These are phyloP conservation scores for Pythium sp. DNA, from an alignment of 352 stramenopile species.

Conservation along the genomic window DNA sequence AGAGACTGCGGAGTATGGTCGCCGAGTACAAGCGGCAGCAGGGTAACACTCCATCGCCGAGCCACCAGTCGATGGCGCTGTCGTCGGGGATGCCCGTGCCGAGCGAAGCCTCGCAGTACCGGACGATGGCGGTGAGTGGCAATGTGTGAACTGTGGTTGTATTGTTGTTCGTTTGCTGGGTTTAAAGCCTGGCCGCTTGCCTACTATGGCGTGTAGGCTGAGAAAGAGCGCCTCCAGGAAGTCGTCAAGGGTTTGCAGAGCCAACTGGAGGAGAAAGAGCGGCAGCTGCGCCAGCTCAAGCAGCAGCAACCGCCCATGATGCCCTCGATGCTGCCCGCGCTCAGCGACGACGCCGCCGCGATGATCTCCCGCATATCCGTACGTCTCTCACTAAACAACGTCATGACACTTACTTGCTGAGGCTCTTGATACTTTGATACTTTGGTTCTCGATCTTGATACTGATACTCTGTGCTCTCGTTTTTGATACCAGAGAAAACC, in stretches of 20 bases:
- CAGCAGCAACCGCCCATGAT: slow-evolving; percentile 6
- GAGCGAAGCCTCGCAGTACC: slow-evolving; percentile 53
- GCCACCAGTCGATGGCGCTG: slow-evolving; percentile 4
- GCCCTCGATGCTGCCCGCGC: background rate
- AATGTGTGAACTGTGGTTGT: background rate
- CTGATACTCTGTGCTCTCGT: background rate
- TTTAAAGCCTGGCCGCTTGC: background rate
- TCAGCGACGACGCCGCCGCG: background rate
- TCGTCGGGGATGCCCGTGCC: slow-evolving; percentile 33
- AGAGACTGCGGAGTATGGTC: slow-evolving; percentile 37
- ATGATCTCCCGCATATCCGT: slow-evolving; percentile 34
- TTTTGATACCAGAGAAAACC: slow-evolving; percentile 22
- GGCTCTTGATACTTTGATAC: background rate
- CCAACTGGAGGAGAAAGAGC: slow-evolving; percentile 64
- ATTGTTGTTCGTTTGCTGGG: background rate
- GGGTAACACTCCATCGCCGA: slow-evolving; percentile 12
- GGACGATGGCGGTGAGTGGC: slow-evolving; percentile 39
- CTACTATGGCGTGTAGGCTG: slow-evolving; percentile 27
- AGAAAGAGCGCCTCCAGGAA: slow-evolving; percentile 67
- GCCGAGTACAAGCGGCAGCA: slow-evolving; percentile 34
- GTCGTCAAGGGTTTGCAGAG: slow-evolving; percentile 45
- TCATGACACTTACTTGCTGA: background rate
- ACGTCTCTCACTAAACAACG: slow-evolving; percentile 1
- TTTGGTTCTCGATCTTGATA: background rate
- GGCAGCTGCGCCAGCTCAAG: slow-evolving; percentile 29